phyloP scores from a whole-genome alignment of 2,329 filamentous ascomycete species.

The Colletotrichum nymphaeae region DNA sequence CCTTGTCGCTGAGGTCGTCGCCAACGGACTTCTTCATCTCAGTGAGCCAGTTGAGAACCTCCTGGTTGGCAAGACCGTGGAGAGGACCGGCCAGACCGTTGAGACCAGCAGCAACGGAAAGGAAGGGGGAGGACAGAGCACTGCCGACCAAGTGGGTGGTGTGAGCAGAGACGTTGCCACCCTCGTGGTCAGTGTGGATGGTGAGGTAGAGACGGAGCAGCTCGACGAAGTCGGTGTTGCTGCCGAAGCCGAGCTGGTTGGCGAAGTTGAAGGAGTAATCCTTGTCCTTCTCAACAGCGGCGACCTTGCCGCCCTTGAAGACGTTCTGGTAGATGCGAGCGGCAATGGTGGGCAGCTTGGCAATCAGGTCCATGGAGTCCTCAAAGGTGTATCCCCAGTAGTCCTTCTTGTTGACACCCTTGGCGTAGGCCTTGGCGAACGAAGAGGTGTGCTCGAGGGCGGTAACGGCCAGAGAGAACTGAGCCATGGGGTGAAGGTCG shows the following conservation, averaged over 20 bases:
- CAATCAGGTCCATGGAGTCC: conserved; percentile 99
- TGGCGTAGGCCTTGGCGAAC: conserved; percentile 98
- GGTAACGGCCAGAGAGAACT: conserved; percentile 97
- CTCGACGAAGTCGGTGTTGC: conserved; percentile 97
- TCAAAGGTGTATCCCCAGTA: conserved; percentile 99
- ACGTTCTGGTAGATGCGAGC: conserved; percentile 99
- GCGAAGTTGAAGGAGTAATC: conserved; percentile 99
- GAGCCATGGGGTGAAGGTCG: conserved; percentile 99
- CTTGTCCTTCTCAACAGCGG: conserved; percentile 96
- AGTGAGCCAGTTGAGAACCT: conserved; percentile 98
- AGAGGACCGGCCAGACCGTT: conserved; percentile 98
- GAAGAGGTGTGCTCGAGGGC: conserved; percentile 98
- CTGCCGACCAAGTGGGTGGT: conserved; percentile 98
- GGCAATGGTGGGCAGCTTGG: conserved; percentile 98
- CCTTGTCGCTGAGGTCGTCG: conserved; percentile 94
- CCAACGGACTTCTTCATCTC: conserved; percentile 98
- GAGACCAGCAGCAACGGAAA: conserved; percentile 94
- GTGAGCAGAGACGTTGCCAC: conserved; percentile 98
- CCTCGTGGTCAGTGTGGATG: conserved; percentile 99
- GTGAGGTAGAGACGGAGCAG: conserved; percentile 98
- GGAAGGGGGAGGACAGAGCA: conserved; percentile 96
- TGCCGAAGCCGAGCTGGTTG: conserved; percentile 97
- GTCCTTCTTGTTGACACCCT: conserved; percentile 99
- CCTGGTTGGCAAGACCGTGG: conserved; percentile 99
- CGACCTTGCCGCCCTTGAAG: conserved; percentile 99